These are phyloP conservation scores for Drechslera avenae DNA, from an alignment of 2,329 filamentous ascomycete species.

Conservation along the genomic window DNA sequence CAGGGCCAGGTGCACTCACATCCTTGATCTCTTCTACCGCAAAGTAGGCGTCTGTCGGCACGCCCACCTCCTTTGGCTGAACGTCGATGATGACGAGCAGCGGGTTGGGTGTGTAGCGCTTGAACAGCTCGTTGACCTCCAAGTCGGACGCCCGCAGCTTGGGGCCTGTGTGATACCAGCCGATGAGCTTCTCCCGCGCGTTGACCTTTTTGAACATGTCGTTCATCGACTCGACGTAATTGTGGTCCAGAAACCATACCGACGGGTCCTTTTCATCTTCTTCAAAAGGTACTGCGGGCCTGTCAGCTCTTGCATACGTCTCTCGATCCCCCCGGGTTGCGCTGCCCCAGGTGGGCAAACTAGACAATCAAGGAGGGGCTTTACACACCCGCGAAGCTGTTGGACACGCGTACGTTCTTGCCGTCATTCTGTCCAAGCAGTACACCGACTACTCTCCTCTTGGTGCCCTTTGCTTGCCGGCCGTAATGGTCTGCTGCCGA, in stretches of 20 bases:
- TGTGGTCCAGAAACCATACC: constrained; percentile 99
- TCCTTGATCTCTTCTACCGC: constrained; percentile 99
- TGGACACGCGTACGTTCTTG: constrained; percentile 94
- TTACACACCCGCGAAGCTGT: constrained; percentile 92
- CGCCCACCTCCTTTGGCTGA: constrained; percentile 95
- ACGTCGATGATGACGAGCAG: constrained; percentile 98
- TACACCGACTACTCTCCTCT: constrained; percentile 86
- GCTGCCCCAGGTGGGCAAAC: constrained; percentile 21
- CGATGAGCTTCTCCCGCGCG: constrained; percentile 96
- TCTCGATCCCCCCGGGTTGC: constrained; percentile 1
- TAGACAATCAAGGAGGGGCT: constrained; percentile 8
- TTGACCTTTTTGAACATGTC: constrained; percentile 99
- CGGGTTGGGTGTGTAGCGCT: constrained; percentile 96
- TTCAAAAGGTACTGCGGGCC: constrained; percentile 82
- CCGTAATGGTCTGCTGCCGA: constrained; percentile 99
- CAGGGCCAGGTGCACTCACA: constrained; percentile 60
- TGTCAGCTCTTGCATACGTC: constrained; percentile 28
- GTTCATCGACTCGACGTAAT: constrained; percentile 99
- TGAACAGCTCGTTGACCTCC: constrained; percentile 99
- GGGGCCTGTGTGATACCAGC: constrained; percentile 98
- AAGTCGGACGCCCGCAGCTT: constrained; percentile 96
- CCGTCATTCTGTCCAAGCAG: constrained; percentile 94
- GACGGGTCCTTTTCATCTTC: constrained; percentile 98
- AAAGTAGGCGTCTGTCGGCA: constrained; percentile 98
- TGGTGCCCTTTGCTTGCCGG: constrained; percentile 85